Conservation (phyloP, 2,329 filamentous ascomycete genomes). For the Rhytidhysteron rufulum region DNA sequence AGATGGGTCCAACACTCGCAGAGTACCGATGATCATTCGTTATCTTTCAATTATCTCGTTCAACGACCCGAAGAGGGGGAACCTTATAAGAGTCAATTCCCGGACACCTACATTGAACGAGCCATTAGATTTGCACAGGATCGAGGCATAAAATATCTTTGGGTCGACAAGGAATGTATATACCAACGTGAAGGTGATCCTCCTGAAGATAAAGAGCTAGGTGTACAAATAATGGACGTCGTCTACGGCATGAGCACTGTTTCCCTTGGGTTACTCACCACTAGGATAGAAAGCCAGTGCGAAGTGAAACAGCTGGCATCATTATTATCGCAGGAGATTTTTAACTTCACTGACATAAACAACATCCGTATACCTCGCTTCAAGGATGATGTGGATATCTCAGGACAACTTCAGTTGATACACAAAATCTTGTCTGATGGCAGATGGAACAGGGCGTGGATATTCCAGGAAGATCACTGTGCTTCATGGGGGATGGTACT, state of each 20-base stretch:
- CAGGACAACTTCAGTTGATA: slow-evolving; percentile 10
- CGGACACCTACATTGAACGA: slow-evolving; percentile 15
- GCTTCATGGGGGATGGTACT: slow-evolving; percentile 13
- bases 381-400: not conserved
- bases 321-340: slow-evolving; percentile 6
- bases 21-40: not conserved
- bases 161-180: slow-evolving; percentile 19
- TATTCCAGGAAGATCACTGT: slow-evolving; percentile 20
- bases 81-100: slow-evolving; percentile 13
- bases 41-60: not conserved
- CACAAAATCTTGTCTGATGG: slow-evolving; percentile 9
- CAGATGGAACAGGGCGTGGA: slow-evolving; percentile 19
- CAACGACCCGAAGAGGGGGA: not conserved
- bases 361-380: not conserved
- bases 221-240: slow-evolving; percentile 17
- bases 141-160: slow-evolving; percentile 7
- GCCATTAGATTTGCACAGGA: slow-evolving; percentile 13
- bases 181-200: slow-evolving; percentile 8
- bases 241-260: slow-evolving; percentile 12
- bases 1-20: not conserved
- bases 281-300: slow-evolving; percentile 6
- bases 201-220: slow-evolving; percentile 6
- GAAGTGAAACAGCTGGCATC: slow-evolving; percentile 9
- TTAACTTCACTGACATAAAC: not conserved
- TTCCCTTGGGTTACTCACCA: slow-evolving; percentile 13